phyloP scores from a whole-genome alignment of 805 yeast genomes.

The Cyberlindnera nakhonratchasimensis region DNA sequence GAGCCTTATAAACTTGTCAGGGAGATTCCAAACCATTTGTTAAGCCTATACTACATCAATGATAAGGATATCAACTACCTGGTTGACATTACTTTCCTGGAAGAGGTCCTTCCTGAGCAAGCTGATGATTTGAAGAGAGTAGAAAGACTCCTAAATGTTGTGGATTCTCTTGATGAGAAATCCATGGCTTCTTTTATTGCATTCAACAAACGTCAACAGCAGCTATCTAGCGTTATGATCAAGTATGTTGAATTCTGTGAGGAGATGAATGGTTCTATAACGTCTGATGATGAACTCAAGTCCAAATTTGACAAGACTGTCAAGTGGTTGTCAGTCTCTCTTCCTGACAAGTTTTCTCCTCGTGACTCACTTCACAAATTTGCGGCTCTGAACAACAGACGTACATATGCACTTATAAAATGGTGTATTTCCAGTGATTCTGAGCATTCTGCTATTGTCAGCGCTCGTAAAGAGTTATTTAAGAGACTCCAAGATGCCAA shows the following conservation, averaged over 20 bases:
- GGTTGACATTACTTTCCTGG: constrained; percentile 61
- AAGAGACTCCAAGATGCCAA: constrained; percentile 52
- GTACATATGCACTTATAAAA: constrained; percentile 54
- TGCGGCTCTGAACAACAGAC: constrained; percentile 51
- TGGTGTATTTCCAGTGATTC: constrained; percentile 53
- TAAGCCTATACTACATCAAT: constrained; percentile 70
- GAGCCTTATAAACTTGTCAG: constrained; percentile 31
- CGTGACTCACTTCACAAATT: constrained; percentile 50
- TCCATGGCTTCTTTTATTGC: constrained; percentile 66
- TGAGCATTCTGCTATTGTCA: constrained; percentile 56
- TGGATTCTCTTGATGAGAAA: constrained; percentile 48
- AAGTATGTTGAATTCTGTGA: constrained; percentile 51
- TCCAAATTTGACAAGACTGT: constrained; percentile 50
- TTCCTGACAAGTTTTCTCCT: constrained; percentile 52
- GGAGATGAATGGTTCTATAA: constrained; percentile 34
- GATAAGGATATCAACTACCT: constrained; percentile 60
- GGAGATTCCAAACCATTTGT: constrained; percentile 59
- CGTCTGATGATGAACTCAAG: constrained; percentile 24
- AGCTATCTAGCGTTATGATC: constrained; percentile 47
- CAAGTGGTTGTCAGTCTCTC: constrained; percentile 55
- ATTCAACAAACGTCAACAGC: constrained; percentile 63
- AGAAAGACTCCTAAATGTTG: constrained; percentile 47
- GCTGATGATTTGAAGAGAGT: constrained; percentile 45
- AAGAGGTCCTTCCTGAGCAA: constrained; percentile 56
- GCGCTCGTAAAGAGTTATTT: constrained; percentile 61